Evolutionary conservation across 768 basidiomycete species (phyloP).

Genomic region (Chalciporus chontae): DNA sequence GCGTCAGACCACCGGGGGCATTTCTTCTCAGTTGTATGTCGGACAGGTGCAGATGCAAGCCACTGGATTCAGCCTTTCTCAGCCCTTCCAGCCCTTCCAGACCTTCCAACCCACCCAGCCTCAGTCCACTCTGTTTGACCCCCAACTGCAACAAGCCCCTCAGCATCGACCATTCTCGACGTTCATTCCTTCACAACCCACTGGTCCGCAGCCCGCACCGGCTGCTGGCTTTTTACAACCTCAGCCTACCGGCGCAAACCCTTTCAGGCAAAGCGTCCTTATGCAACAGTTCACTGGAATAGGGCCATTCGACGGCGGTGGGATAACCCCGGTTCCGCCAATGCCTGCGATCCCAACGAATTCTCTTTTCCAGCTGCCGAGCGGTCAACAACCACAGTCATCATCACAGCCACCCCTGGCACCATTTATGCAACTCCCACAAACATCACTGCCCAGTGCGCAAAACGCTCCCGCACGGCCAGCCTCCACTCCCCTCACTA

Average conservation of each 20-base stretch:
- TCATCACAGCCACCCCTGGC: constrained; percentile 7
- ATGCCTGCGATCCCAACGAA: constrained; percentile 5
- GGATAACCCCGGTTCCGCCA: constrained; percentile 13
- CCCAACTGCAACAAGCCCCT: constrained; percentile 35
- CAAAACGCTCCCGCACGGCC: constrained; percentile 49
- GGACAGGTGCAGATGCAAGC: constrained; percentile 49
- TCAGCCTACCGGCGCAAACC: constrained; percentile 63
- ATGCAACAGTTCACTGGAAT: constrained; percentile 61
- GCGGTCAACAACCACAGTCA: constrained; percentile 13
- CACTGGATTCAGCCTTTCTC: constrained; percentile 52
- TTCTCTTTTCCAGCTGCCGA: constrained; percentile 10
- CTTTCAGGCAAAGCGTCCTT: constrained; percentile 80
- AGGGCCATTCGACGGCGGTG: constrained; percentile 39
- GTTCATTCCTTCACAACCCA: constrained; percentile 54
- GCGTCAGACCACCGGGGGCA: constrained; percentile 49
- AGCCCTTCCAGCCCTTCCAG: constrained; percentile 29
- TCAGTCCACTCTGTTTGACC: constrained; percentile 20
- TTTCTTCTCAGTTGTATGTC: constrained; percentile 40
- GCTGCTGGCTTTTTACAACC: constrained; percentile 48
- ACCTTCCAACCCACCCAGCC: constrained; percentile 15
- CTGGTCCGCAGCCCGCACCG: constrained; percentile 42
- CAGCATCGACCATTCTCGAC: constrained; percentile 54
- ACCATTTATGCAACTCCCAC: constrained; percentile 9
- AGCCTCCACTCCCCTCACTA: constrained; percentile 68
- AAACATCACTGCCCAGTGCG: constrained; percentile 2